Percentiles rank a stretch among this genome's conserved stretches.
These are phyloP conservation scores for Orbilia brochopaga DNA, from an alignment of 2,329 filamentous ascomycete genomes.

Conservation along the genomic window DNA sequence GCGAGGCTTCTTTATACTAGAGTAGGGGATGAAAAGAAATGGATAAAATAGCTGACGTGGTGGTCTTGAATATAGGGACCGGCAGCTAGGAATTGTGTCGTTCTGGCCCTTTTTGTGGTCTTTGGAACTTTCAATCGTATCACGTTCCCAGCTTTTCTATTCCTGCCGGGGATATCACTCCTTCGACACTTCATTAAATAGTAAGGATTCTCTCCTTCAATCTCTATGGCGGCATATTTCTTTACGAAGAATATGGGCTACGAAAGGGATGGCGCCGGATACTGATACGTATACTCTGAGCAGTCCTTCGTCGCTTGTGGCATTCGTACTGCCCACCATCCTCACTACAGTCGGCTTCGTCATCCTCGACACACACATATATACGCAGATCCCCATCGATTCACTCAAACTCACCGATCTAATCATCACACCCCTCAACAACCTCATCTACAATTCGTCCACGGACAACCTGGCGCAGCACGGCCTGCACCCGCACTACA, in stretches of 20 bases:
- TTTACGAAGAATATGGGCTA: conserved; percentile 46
- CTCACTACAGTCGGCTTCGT: conserved; percentile 69
- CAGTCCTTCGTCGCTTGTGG: conserved; percentile 60
- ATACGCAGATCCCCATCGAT: conserved; percentile 30
- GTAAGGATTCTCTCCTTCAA: conserved; percentile 60
- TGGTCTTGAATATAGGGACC: conserved; percentile 15
- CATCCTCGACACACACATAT: conserved; percentile 44
- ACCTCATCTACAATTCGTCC: conserved; percentile 63
- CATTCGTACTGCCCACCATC: conserved; percentile 61
- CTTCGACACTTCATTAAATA: conserved; percentile 83
- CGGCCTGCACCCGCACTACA: conserved; percentile 64
- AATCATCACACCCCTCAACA: conserved; percentile 64
- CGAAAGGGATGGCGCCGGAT: conserved; percentile 63
- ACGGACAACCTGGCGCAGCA: conserved; percentile 63
- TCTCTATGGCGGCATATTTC: background rate
- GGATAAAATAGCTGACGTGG: conserved; percentile 12
- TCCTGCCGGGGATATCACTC: conserved; percentile 81
- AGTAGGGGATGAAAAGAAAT: conserved; percentile 30
- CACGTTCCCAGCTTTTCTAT: conserved; percentile 90
- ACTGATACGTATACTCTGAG: conserved; percentile 1
- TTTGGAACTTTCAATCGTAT: conserved; percentile 95
- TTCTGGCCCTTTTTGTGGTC: conserved; percentile 80
- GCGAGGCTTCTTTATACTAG: conserved; percentile 11
- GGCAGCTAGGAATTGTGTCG: conserved; percentile 62
- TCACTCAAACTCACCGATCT: conserved; percentile 52